These are phyloP conservation scores for Agaricus sinodeliciosus DNA, from an alignment of 768 basidiomycete species.

Conservation along the genomic window DNA sequence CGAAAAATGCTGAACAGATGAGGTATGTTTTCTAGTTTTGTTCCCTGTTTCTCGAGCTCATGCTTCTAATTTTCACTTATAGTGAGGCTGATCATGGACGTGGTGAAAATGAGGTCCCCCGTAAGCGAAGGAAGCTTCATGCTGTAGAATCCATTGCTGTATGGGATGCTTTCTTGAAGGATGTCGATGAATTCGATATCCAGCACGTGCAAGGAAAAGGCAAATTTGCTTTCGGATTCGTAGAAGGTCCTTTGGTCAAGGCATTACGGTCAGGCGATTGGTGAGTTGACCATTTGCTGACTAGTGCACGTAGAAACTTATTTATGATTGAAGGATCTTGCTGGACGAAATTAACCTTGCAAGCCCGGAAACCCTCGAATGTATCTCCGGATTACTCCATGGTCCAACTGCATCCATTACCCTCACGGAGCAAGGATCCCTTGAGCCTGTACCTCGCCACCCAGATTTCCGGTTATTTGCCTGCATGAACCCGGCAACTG, in stretches of 20 bases:
- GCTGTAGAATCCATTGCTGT: conserved; percentile 27
- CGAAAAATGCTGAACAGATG: conserved; percentile 20
- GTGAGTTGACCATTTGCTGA: conserved; percentile 38
- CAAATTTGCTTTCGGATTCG: conserved; percentile 90
- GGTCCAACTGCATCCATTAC: conserved; percentile 86
- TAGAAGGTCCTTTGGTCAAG: conserved; percentile 93
- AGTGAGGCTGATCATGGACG: conserved; percentile 11
- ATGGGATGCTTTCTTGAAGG: conserved; percentile 65
- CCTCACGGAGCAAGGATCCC: conserved; percentile 85
- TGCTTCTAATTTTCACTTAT: conserved; percentile 4
- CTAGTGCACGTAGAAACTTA: conserved; percentile 1
- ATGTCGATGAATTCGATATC: conserved; percentile 76
- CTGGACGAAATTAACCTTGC: conserved; percentile 97
- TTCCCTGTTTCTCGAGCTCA: background rate
- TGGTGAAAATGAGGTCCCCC: conserved; percentile 35
- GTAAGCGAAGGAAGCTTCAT: conserved; percentile 68
- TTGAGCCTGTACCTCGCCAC: conserved; percentile 87
- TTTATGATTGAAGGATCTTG: conserved; percentile 57
- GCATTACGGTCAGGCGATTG: conserved; percentile 87
- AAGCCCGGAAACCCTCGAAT: conserved; percentile 90
- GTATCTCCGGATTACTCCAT: conserved; percentile 81
- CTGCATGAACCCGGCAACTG: conserved; percentile 99
- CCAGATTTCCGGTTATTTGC: conserved; percentile 95
- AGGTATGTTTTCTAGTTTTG: conserved; percentile 17
- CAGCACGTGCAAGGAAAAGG: conserved; percentile 86